Evolutionary conservation across 2,329 filamentous ascomycete genomes (phyloP).

Genomic region (Pseudocercospora pini-densiflorae): DNA sequence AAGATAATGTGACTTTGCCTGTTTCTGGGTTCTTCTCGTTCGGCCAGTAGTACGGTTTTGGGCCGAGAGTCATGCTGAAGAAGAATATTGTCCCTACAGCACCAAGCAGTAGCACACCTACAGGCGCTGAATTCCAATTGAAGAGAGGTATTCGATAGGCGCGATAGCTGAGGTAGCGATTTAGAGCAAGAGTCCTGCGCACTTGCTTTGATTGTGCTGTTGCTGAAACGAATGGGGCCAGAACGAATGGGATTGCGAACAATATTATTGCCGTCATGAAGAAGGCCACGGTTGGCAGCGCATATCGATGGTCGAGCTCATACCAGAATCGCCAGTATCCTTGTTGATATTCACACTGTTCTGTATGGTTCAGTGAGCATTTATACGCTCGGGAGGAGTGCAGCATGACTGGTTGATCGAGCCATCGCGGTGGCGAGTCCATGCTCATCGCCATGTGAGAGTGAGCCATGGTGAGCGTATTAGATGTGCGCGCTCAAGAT

Average conservation of each 20-base stretch:
- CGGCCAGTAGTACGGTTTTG: constrained; percentile 56
- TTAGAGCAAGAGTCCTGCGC: constrained; percentile 40
- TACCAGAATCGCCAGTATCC: constrained; percentile 60
- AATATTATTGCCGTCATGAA: constrained; percentile 54
- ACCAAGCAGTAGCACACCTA: constrained; percentile 51
- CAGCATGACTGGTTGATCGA: constrained; percentile 48
- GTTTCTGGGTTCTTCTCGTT: constrained; percentile 19
- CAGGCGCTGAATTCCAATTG: constrained; percentile 49
- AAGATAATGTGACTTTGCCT: constrained; percentile 32
- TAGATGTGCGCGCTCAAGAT: background rate
- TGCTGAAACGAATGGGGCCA: constrained; percentile 35
- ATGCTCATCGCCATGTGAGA: constrained; percentile 19
- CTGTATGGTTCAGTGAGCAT: constrained; percentile 41
- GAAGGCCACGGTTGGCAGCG: constrained; percentile 57
- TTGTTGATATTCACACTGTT: constrained; percentile 53
- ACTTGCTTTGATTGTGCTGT: constrained; percentile 8
- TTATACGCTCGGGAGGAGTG: constrained; percentile 43
- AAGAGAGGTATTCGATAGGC: constrained; percentile 42
- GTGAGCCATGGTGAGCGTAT: constrained; percentile 3
- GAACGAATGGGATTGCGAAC: constrained; percentile 49
- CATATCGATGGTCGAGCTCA: constrained; percentile 59
- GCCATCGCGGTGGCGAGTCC: constrained; percentile 39
- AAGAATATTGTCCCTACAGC: constrained; percentile 52
- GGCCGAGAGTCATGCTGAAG: constrained; percentile 44
- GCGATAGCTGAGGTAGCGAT: constrained; percentile 49